Conservation (phyloP, 768 basidiomycete genomes). For the Tricholoma hemisulphureum region DNA sequence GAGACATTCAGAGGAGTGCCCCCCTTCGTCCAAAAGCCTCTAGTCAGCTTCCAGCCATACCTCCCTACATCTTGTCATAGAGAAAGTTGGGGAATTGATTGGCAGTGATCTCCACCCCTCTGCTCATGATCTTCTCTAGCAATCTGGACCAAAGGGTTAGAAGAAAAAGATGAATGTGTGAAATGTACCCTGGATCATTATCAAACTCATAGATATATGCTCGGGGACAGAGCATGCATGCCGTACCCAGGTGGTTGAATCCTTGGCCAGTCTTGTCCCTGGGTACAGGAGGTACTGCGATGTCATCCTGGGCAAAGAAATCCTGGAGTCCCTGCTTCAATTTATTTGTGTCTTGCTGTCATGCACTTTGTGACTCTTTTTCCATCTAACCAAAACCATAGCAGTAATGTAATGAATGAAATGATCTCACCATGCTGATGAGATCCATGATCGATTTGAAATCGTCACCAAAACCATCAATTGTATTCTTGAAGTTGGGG, state of each 20-base stretch:
- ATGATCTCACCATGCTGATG: background rate
- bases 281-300: background rate
- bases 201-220: background rate
- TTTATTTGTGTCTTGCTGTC: background rate
- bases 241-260: background rate
- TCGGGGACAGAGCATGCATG: background rate
- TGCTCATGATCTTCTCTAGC: background rate
- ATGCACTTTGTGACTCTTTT: background rate
- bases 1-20: no score
- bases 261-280: background rate
- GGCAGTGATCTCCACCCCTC: background rate
- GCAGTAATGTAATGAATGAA: no score
- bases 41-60: no score
- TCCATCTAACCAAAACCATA: no score
- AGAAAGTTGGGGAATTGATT: background rate
- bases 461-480: background rate
- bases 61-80: background rate
- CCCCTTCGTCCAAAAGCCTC: no score
- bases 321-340: background rate
- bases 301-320: background rate
- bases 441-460: background rate
- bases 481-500: background rate
- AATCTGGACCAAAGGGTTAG: background rate
- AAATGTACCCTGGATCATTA: background rate
- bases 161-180: background rate